These are phyloP conservation scores for Chrysochromulina tobinii DNA, from an alignment of 78 protist genomes.

Conservation along the genomic window DNA sequence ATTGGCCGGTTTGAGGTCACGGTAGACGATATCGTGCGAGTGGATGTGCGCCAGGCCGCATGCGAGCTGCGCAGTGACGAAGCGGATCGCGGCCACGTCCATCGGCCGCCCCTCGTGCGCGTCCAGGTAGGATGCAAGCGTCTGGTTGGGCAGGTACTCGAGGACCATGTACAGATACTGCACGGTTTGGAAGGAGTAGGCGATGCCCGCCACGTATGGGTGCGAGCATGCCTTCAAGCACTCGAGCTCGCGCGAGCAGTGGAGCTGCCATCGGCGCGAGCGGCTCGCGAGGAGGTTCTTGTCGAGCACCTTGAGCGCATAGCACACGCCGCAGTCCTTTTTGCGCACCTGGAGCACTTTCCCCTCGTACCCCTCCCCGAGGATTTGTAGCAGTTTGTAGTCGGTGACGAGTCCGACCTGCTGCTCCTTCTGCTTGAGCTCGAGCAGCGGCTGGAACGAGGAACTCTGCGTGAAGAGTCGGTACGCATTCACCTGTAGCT, in stretches of 20 bases:
- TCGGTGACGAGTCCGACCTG: neutral
- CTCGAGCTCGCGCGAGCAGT: neutral
- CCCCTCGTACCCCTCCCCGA: constrained; percentile 5
- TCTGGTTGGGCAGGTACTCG: neutral
- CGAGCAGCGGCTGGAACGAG: neutral
- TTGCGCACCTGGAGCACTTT: constrained; percentile 10
- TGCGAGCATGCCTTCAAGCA: neutral
- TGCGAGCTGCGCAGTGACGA: constrained; percentile 56
- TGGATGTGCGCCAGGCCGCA: constrained; percentile 74
- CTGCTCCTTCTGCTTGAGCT: neutral
- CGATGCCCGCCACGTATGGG: neutral
- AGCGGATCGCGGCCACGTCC: neutral
- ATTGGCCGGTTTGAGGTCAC: constrained; percentile 86
- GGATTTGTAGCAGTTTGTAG: neutral
- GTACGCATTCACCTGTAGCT: neutral
- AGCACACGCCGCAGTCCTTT: neutral
- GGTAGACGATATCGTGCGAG: constrained; percentile 72
- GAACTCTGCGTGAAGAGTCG: neutral
- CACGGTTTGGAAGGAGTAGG: neutral
- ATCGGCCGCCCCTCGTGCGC: neutral
- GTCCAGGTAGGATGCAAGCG: neutral
- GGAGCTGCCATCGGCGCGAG: neutral
- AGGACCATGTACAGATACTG: neutral
- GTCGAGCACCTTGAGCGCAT: constrained; percentile 7
- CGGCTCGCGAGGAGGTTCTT: neutral